phyloP scores from a whole-genome alignment of 192 early-diverging fungal genomes.

The Linnemannia zychae region DNA sequence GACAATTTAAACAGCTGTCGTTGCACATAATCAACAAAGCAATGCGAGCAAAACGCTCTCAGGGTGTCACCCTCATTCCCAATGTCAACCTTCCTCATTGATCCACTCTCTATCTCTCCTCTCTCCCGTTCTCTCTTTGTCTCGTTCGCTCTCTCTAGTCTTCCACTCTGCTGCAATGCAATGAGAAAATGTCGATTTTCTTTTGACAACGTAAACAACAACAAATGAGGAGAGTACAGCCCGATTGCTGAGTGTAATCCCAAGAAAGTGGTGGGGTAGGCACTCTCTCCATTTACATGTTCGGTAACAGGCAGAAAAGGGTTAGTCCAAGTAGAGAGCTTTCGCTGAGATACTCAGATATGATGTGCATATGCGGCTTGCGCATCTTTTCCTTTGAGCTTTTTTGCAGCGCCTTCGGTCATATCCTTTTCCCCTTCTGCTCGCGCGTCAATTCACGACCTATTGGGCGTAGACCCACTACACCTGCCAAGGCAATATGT shows the following conservation, averaged over 20 bases:
- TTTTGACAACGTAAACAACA: background rate
- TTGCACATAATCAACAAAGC: background rate
- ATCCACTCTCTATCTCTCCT: background rate
- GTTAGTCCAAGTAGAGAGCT: background rate
- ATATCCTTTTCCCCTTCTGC: background rate
- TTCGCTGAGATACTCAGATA: background rate
- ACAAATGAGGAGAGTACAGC: background rate
- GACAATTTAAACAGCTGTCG: background rate
- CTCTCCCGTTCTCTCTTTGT: background rate
- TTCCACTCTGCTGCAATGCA: background rate
- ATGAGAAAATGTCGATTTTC: background rate
- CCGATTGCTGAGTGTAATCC: background rate
- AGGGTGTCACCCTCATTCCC: background rate
- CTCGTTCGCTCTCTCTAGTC: background rate
- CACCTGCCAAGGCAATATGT: too few species aligned
- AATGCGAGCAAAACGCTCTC: background rate
- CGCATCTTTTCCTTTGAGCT: background rate
- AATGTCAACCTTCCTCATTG: background rate
- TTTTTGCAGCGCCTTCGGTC: background rate
- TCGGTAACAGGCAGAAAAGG: background rate
- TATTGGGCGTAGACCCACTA: background rate
- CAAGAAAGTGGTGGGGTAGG: conserved; percentile 1
- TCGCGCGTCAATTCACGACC: background rate
- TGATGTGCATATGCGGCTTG: background rate
- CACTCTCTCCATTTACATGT: background rate